Evolutionary conservation across 805 yeast genomes (phyloP), one percentile per base, ranked within the genome.

Genomic region (Dipodascus geniculatus): DNA sequence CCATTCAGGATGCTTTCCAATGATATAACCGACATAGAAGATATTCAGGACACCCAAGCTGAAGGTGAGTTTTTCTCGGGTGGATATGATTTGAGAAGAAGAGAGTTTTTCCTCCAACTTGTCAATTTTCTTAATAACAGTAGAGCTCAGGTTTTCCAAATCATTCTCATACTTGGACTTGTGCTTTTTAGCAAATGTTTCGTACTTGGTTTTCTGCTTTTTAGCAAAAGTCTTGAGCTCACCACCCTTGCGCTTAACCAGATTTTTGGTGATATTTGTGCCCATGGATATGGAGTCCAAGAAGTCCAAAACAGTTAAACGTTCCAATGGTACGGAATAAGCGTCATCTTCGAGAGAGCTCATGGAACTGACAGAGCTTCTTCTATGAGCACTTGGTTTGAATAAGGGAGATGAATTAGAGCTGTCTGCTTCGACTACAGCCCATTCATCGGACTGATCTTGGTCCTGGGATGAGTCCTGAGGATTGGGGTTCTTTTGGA

Each of bases 61-160:
- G 65, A 88, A 93, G 64, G 88, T 88, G 22, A 82, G 60, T 65
- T 91, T 91, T 63, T 91, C 96, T 4, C 85, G 75, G 24, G 68
- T 74, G 44, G 71, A 61, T 31, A 70, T 66, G 49, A 56, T 56
- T 49, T 49, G 56, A 57, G 61, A 61, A 51, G 50, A 56, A 11
- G 55, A 48, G 47, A 62, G 48, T 6, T 51, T 63, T 20, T 60
- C 54, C 52, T 71, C 73, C 24, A 70, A 57, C 42, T 58, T 54
- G 42, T 58, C 63, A 50, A 72, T 59, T 48, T 61, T 66, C 23
- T 49, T 35, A 19, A 61, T 48, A 24, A 69, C 55, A 22, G 53
- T 58, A 16, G 42, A 49, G 23, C 63, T 62, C 53, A 67, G 48
- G 28, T 58, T 53, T 42, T 68, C 72, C 22, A 69, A 58, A 47